A percentile compares a stretch with the other conserved stretches of the same genome.
These are phyloP conservation scores for Acanthamoeba castellanii DNA, from an alignment of 208 protist species.

Conservation along the genomic window DNA sequence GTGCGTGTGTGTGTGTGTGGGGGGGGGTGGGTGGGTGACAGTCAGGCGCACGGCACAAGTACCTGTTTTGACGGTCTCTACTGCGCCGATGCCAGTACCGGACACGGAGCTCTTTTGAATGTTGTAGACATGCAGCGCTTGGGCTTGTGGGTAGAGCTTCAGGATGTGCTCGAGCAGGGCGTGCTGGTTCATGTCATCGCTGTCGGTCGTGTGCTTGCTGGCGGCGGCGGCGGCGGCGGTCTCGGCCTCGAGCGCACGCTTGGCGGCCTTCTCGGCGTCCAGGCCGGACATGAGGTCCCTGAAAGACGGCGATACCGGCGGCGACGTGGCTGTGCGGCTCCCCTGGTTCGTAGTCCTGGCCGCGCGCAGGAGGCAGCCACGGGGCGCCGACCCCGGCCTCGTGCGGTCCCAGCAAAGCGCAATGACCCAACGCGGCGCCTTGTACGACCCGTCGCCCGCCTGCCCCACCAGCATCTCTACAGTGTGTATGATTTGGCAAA, in stretches of 20 bases:
- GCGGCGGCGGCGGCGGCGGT: background rate
- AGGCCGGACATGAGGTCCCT: too few relatives aligned
- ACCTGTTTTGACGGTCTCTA: background rate
- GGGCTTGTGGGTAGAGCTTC: background rate
- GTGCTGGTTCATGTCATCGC: background rate
- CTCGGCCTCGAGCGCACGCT: background rate
- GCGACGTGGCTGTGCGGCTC: too few relatives aligned
- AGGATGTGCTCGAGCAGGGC: background rate
- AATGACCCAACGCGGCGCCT: slow-evolving; percentile 38
- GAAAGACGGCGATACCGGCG: too few relatives aligned
- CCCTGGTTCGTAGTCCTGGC: background rate
- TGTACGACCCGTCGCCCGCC: background rate
- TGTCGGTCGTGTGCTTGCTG: background rate
- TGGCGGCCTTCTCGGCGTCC: background rate
- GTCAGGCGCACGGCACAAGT: background rate
- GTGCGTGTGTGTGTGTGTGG: too few relatives aligned
- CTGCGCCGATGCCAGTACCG: background rate
- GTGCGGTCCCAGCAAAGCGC: slow-evolving; percentile 1
- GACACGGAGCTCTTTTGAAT: background rate
- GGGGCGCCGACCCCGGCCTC: background rate
- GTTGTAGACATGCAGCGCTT: slow-evolving; percentile 46
- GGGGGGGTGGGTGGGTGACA: background rate
- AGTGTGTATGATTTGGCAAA: background rate
- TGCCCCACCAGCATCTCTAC: background rate
- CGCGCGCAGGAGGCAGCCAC: background rate